A percentile compares a stretch with the other conserved stretches of the same genome.
Evolutionary conservation across 805 yeast genomes (phyloP).

Genomic region (Maudiozyma bulderi): DNA sequence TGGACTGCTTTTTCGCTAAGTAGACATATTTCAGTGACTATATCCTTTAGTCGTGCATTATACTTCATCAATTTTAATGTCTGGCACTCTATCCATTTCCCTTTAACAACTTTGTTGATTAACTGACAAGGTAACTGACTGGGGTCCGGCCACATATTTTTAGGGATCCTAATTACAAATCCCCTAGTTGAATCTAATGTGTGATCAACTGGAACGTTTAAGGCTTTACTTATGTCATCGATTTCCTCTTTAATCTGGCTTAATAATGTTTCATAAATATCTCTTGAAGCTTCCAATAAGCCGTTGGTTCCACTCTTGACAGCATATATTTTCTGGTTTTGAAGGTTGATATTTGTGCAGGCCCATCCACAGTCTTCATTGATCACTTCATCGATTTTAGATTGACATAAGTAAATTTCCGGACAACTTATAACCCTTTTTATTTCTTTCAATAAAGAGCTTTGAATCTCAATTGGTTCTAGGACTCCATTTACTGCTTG

Average conservation of each 20-base stretch:
- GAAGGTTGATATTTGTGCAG: conserved; percentile 30
- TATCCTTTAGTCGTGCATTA: conserved; percentile 33
- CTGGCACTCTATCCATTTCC: conserved; percentile 30
- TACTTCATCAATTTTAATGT: conserved; percentile 34
- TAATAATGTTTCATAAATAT: conserved; percentile 30
- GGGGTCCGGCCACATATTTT: conserved; percentile 7
- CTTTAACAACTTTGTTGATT: conserved; percentile 27
- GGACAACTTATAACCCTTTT: conserved; percentile 22
- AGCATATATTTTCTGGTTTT: conserved; percentile 38
- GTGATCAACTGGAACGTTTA: conserved; percentile 23
- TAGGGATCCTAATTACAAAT: conserved; percentile 29
- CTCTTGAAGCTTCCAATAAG: conserved; percentile 35
- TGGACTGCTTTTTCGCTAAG: conserved; percentile 35
- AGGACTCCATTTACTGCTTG: conserved; percentile 11
- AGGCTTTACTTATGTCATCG: conserved; percentile 16
- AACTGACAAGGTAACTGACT: conserved; percentile 26
- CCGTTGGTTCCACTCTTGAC: conserved; percentile 38
- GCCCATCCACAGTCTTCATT: conserved; percentile 40
- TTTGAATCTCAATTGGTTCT: conserved; percentile 4
- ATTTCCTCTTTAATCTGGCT: conserved; percentile 30
- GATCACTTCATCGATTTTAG: conserved; percentile 26
- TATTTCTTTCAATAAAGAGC: conserved; percentile 24
- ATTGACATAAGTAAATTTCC: conserved; percentile 15
- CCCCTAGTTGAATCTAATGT: conserved; percentile 32
- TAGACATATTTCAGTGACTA: conserved; percentile 33